Evolutionary conservation across 106 monocot genomes (phyloP).

Genomic region (Ottelia alismoides): DNA sequence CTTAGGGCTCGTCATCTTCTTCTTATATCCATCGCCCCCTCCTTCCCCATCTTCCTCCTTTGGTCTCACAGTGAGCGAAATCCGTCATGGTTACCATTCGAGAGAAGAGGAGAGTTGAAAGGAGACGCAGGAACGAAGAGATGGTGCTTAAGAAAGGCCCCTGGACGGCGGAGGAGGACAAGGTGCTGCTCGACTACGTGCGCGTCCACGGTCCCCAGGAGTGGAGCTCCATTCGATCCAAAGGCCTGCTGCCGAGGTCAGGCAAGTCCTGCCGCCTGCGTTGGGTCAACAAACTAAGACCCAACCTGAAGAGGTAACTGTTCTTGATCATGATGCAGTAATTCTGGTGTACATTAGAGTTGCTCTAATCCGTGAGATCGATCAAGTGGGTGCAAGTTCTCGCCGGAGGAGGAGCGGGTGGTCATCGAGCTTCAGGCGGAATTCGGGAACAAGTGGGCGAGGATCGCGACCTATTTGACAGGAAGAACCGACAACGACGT

Average conservation of each 20-base stretch:
- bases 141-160: conserved; percentile 44
- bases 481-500: conserved; percentile 90
- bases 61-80: no score
- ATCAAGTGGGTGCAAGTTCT: conserved; percentile 64
- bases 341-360: no score
- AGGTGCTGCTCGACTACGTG: conserved; percentile 54
- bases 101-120: no score
- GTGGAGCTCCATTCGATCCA: conserved; percentile 96
- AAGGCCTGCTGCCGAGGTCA: conserved; percentile 60
- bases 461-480: conserved; percentile 47
- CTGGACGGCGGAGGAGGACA: conserved; percentile 75
- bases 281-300: conserved; percentile 89
- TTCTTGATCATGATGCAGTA: no score
- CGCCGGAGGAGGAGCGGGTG: conserved; percentile 51
- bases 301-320: conserved; percentile 73
- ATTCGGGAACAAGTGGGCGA: conserved; percentile 88
- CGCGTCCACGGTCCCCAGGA: conserved; percentile 43
- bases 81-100: no score
- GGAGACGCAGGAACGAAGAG: conserved; percentile 26
- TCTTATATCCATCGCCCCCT: no score
- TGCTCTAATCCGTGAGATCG: neutral
- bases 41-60: no score
- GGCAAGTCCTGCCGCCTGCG: conserved; percentile 95
- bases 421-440: conserved; percentile 61
- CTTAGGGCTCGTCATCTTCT: no score